Percentiles rank a stretch among this genome's conserved stretches.
phyloP scores from a whole-genome alignment of 495 filamentous ascomycete genomes.

The Talaromyces liani region DNA sequence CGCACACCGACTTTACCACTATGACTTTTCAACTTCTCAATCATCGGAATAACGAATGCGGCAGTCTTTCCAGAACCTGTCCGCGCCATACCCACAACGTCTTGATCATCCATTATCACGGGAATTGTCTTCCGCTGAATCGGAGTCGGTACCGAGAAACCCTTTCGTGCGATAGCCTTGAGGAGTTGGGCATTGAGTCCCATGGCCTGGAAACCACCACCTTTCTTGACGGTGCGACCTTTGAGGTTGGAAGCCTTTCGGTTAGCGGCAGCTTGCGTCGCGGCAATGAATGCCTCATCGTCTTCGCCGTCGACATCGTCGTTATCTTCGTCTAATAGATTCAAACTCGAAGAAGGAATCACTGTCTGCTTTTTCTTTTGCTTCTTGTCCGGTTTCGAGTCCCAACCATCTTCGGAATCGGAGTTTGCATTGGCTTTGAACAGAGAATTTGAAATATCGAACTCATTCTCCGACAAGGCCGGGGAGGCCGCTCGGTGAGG shows the following conservation, averaged over 20 bases:
- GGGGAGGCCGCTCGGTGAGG: conserved; percentile 67
- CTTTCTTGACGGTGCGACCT: conserved; percentile 81
- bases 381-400: conserved; percentile 20
- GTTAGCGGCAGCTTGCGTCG: conserved; percentile 74
- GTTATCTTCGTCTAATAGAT: conserved; percentile 32
- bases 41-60: conserved; percentile 96
- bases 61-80: conserved; percentile 97
- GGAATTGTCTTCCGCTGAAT: conserved; percentile 97
- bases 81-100: conserved; percentile 96
- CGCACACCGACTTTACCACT: conserved; percentile 76
- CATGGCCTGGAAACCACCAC: conserved; percentile 95
- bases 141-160: conserved; percentile 90
- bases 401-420: conserved; percentile 27
- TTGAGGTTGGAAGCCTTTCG: conserved; percentile 76
- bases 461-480: conserved; percentile 77
- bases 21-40: conserved; percentile 87
- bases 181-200: conserved; percentile 76
- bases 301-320: conserved; percentile 54
- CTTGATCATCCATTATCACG: conserved; percentile 74
- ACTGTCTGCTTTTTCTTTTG: conserved; percentile 19
- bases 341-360: conserved; percentile 29
- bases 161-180: conserved; percentile 85
- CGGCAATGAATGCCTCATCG: conserved; percentile 85
- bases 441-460: conserved; percentile 80
- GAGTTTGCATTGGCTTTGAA: conserved; percentile 54